These are phyloP conservation scores for Psidium guajava DNA, from an alignment of 345 rosid genomes.

Conservation along the genomic window DNA sequence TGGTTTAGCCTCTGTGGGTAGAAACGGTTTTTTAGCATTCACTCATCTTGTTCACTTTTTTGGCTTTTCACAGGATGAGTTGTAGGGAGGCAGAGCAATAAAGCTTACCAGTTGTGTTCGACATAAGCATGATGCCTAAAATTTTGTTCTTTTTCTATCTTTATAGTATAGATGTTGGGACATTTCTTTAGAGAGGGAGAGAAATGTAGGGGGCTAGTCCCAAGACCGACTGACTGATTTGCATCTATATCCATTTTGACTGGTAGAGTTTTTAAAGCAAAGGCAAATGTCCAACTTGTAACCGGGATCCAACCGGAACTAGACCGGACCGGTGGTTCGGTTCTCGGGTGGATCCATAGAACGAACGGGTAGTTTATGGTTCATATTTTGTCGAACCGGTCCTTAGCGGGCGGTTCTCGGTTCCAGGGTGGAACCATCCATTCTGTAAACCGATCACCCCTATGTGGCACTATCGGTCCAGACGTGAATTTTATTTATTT, in stretches of 20 bases:
- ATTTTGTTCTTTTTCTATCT: neutral
- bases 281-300: neutral
- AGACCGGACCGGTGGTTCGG: no score
- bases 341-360: no score
- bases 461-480: no score
- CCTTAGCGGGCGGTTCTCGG: no score
- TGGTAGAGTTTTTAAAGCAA: neutral
- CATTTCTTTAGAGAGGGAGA: neutral
- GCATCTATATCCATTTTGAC: neutral
- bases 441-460: no score
- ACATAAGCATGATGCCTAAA: neutral
- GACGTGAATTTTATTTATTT: no score
- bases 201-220: neutral
- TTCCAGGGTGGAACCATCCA: no score
- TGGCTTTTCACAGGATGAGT: neutral
- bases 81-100: neutral
- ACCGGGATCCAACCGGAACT: no score
- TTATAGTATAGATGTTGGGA: neutral
- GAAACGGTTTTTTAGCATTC: neutral
- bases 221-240: neutral
- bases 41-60: neutral
- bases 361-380: no score
- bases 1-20: no score
- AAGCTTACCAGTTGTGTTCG: neutral
- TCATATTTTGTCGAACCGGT: no score